Evolutionary conservation across 306 rosid genomes (phyloP).

Genomic region (Trifolium pratense): DNA sequence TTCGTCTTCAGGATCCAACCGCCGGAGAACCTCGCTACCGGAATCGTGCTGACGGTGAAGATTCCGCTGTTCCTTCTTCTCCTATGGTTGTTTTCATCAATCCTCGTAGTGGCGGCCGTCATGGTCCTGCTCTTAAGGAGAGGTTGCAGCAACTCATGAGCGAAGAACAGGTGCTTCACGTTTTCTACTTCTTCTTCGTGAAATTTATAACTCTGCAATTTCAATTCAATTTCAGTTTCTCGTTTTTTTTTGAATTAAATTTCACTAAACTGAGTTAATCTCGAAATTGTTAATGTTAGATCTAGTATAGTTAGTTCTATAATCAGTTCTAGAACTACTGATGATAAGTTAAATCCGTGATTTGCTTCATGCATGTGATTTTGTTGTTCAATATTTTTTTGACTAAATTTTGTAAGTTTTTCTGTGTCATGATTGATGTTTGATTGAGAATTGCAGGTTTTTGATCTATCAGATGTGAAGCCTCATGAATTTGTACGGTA

Average conservation of each 20-base stretch:
- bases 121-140: constrained; percentile 81
- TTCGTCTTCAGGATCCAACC: constrained; percentile 61
- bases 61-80: constrained; percentile 47
- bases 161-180: constrained; percentile 76
- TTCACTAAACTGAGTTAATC: constrained; percentile 11
- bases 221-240: not conserved
- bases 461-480: constrained; percentile 84
- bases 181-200: not conserved
- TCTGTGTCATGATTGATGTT: constrained; percentile 17
- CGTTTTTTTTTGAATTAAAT: not conserved
- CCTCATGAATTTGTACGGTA: constrained; percentile 85
- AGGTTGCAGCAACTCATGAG: constrained; percentile 77
- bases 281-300: constrained; percentile 16
- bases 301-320: constrained; percentile 6
- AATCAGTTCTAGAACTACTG: not conserved
- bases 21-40: constrained; percentile 67
- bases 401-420: not conserved
- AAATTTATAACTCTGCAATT: not conserved
- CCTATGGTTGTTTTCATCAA: constrained; percentile 93
- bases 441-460: constrained; percentile 62
- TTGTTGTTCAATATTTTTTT: constrained; percentile 32
- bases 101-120: constrained; percentile 83
- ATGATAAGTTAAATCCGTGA: constrained; percentile 4
- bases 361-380: constrained; percentile 10
- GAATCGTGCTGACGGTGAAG: constrained; percentile 34